Evolutionary conservation across 139 green algal genomes (phyloP).

Genomic region (Asterochloris sp.): DNA sequence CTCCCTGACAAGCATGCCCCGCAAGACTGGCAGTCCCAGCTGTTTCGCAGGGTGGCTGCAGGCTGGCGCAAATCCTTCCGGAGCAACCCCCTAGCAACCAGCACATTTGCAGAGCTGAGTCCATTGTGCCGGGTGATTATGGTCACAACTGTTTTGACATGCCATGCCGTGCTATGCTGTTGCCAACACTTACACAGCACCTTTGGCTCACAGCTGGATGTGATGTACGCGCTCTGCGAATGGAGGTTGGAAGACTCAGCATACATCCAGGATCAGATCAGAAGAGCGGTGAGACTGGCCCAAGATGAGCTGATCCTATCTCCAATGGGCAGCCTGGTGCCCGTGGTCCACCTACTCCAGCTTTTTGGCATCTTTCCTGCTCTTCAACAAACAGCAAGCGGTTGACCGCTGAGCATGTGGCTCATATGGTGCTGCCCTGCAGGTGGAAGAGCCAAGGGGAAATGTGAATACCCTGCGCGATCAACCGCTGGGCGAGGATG

Average conservation of each 20-base stretch:
- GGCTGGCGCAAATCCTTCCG: slow-evolving; percentile 32
- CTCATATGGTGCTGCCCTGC: not conserved
- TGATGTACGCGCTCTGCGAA: slow-evolving; percentile 43
- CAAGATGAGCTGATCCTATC: not conserved
- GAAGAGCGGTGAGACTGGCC: slow-evolving; percentile 1
- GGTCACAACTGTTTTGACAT: no score
- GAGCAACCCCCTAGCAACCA: slow-evolving; percentile 26
- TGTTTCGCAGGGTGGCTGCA: slow-evolving; percentile 20
- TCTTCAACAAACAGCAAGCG: not conserved
- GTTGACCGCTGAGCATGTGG: not conserved
- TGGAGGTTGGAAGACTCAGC: slow-evolving; percentile 25
- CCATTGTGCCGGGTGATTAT: slow-evolving; percentile 27
- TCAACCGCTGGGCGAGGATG: slow-evolving; percentile 33
- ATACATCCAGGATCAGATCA: slow-evolving; percentile 17
- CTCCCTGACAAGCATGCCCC: slow-evolving; percentile 13
- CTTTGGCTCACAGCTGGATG: slow-evolving; percentile 14
- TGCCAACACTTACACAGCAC: not conserved
- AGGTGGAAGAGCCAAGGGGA: slow-evolving; percentile 21
- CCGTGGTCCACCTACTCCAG: no score
- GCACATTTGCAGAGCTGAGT: slow-evolving; percentile 21
- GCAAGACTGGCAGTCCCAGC: slow-evolving; percentile 27
- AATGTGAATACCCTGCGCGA: slow-evolving; percentile 33
- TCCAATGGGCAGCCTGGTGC: not conserved
- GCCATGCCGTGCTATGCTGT: no score
- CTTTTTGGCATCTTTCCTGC: no score